Base-by-base conservation (phyloP, 345 rosid species). In the Clausena lansium region DNA sequence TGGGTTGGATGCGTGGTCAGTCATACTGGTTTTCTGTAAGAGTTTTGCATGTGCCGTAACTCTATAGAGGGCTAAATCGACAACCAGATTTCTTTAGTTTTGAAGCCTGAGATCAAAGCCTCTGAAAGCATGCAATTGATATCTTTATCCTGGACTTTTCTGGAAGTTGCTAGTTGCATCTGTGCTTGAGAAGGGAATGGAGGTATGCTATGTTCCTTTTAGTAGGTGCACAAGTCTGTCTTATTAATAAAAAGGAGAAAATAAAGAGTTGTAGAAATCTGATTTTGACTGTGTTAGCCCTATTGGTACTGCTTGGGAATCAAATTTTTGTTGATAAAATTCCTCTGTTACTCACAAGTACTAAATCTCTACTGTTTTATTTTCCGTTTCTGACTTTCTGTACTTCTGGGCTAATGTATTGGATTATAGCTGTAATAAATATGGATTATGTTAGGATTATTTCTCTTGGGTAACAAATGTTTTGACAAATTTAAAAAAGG, bases 251-350 rank as follows among this genome's bases (percentile, higher is more conserved):
- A 45, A 45, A 11, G 2, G 50, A 13, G 50, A 45, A 11, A 45
- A 9, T 45, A 45, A 45, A 45, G 50, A 45, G 50, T 45, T 36
- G 10, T 7, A 35, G 47, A 57, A 32, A 52, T 75, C 32, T 33
- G 54, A 62, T 55, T 76, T 54, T 76, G 76, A 30, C 54, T 47
- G 13, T n/a, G 10, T 19, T 75, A 27, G 67, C 45, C 9, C 5
- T 67, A 24, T 59, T 5, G 66, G 65, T 70, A 35, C 67, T 22
- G 54, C 68, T 58, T 20, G 17, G 55, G 80, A 32, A 72, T 30
- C 57, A 58, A 78, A 47, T 5, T 78, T 71, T 14, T 71, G 74
- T 71, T 32, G 45, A 30, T 71, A 9, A 30, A 59, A 54, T 54
- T 9, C 11, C 25, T 20, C 24, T 25, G 39, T 50, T 47, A 47